Conservation (phyloP, 352 stramenopile species). For the Poterioochromonas sp. region DNA sequence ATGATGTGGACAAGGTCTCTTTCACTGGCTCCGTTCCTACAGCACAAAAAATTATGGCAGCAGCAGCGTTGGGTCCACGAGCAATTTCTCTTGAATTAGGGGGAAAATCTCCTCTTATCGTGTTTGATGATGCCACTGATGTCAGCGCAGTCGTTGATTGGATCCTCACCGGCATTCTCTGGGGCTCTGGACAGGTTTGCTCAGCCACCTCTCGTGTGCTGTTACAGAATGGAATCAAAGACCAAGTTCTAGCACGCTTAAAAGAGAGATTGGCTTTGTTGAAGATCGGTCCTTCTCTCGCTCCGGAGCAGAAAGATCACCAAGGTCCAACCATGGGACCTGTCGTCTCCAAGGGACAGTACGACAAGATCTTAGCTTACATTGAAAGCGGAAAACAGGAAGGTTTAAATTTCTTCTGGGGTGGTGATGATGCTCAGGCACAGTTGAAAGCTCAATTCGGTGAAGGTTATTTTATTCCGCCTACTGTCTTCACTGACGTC, state of each 20-base stretch:
- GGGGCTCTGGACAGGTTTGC: constrained; percentile 67
- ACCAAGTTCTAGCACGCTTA: constrained; percentile 55
- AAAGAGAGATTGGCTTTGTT: constrained; percentile 27
- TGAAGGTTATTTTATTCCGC: constrained; percentile 59
- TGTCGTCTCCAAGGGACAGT: constrained; percentile 54
- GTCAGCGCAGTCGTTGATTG: constrained; percentile 54
- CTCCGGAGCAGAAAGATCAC: background rate
- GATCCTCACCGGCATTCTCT: constrained; percentile 70
- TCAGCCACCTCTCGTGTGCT: constrained; percentile 70
- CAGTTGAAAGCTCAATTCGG: constrained; percentile 40
- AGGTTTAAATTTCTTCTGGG: constrained; percentile 52
- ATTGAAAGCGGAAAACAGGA: constrained; percentile 39
- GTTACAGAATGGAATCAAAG: constrained; percentile 58
- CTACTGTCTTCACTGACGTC: constrained; percentile 64
- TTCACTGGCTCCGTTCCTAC: constrained; percentile 49
- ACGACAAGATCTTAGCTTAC: constrained; percentile 36
- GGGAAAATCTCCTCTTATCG: constrained; percentile 80
- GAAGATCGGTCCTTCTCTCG: background rate
- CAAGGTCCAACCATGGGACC: constrained; percentile 55
- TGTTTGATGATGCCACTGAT: constrained; percentile 71
- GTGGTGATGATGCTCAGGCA: constrained; percentile 27
- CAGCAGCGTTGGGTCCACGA: background rate
- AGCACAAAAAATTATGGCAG: constrained; percentile 43
- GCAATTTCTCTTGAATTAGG: constrained; percentile 43
- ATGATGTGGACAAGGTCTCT: constrained; percentile 70